These are phyloP conservation scores for Styphnolobium japonicum DNA, from an alignment of 306 rosid genomes.

Conservation along the genomic window DNA sequence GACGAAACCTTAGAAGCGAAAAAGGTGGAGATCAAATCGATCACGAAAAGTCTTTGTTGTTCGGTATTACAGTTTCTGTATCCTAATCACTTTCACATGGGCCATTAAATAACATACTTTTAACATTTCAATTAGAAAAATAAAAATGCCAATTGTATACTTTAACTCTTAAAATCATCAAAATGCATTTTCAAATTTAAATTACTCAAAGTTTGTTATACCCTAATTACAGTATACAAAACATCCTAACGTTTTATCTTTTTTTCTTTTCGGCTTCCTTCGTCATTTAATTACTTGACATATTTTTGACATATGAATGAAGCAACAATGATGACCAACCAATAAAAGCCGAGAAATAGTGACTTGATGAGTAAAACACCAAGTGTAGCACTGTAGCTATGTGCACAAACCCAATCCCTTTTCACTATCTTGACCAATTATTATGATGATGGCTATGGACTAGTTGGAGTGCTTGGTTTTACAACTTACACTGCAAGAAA, in stretches of 20 bases:
- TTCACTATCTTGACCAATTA: conserved; percentile 16
- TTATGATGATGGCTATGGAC: not conserved
- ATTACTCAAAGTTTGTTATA: not conserved
- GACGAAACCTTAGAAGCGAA: conserved; percentile 6
- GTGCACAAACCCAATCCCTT: not conserved
- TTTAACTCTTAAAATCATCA: not conserved
- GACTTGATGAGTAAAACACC: not conserved
- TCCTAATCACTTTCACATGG: conserved; percentile 12
- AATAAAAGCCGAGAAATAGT: not conserved
- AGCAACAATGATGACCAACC: not conserved
- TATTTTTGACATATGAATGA: not conserved
- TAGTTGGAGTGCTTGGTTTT: conserved; percentile 18
- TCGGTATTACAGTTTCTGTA: not conserved
- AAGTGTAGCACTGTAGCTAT: conserved; percentile 12
- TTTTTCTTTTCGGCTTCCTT: not conserved
- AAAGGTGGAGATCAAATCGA: conserved; percentile 9
- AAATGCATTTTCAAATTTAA: not conserved
- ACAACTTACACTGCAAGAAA: conserved; percentile 32
- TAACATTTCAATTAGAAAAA: not conserved
- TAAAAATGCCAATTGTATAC: not conserved
- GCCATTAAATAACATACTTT: not conserved
- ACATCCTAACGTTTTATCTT: not conserved
- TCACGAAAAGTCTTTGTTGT: not conserved
- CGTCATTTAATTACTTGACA: not conserved
- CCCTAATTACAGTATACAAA: not conserved